Evolutionary conservation across 148 eudicot genomes (phyloP).

Genomic region (Chenopodium berlandieri): DNA sequence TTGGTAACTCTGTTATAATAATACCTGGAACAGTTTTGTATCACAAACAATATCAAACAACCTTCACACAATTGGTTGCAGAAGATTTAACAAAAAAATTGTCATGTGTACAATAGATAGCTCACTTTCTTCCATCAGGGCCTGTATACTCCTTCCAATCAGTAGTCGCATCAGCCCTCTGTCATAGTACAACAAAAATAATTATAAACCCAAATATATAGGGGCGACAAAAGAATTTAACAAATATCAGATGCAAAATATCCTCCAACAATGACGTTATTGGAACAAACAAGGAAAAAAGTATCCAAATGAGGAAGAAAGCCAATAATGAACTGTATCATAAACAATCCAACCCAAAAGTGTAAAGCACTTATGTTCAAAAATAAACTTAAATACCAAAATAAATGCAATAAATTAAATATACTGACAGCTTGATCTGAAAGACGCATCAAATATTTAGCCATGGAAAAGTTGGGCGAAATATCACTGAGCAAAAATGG

Average conservation of each 20-base stretch:
- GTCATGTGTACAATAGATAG: slow-evolving; percentile 10
- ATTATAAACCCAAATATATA: neutral
- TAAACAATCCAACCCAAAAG: slow-evolving; percentile 16
- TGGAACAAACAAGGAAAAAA: neutral
- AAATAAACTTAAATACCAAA: too few species aligned
- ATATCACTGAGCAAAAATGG: neutral
- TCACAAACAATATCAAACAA: slow-evolving; percentile 9
- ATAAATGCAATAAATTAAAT: too few species aligned
- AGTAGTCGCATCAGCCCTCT: slow-evolving; percentile 97
- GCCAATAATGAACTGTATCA: neutral
- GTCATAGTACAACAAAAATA: slow-evolving; percentile 29
- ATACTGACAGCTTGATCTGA: neutral
- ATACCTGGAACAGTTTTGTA: slow-evolving; percentile 48
- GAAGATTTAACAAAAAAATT: neutral
- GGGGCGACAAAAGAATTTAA: neutral
- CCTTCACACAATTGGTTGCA: neutral
- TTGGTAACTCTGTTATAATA: slow-evolving; percentile 76
- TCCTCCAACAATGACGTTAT: neutral
- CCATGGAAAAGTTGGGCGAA: neutral
- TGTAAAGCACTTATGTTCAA: neutral
- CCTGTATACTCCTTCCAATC: slow-evolving; percentile 83
- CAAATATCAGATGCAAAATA: neutral
- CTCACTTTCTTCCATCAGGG: slow-evolving; percentile 83
- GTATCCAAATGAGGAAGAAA: neutral
- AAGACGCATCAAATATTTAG: neutral